Percentiles rank a stretch among this genome's conserved stretches.
Evolutionary conservation across 805 yeast genomes (phyloP).

Genomic region (Clavispora fructus): DNA sequence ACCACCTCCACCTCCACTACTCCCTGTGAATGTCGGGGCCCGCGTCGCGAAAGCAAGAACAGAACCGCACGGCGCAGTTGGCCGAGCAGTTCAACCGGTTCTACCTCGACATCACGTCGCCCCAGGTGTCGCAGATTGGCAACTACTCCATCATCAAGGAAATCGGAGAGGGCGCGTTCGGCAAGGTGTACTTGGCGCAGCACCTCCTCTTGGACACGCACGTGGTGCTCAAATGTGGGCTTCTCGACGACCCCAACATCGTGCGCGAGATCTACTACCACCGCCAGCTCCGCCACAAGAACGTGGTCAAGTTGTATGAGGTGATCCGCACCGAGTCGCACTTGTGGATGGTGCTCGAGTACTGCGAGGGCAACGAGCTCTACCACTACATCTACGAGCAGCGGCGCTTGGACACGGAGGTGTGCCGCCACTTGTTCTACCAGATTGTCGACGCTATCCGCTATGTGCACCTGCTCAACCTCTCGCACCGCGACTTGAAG

Average conservation of each 20-base stretch:
- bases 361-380: conserved; percentile 79
- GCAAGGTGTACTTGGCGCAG: conserved; percentile 80
- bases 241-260: conserved; percentile 72
- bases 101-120: conserved; percentile 38
- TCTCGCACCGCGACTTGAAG: conserved; percentile 81
- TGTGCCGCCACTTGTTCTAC: conserved; percentile 50
- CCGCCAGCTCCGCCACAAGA: conserved; percentile 74
- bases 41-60: conserved; percentile 20
- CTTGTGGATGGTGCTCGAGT: conserved; percentile 87
- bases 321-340: conserved; percentile 72
- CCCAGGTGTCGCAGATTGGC: conserved; percentile 65
- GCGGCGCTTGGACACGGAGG: conserved; percentile 46
- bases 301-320: conserved; percentile 81
- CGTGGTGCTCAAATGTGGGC: conserved; percentile 80
- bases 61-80: conserved; percentile 44
- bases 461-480: conserved; percentile 71
- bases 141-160: conserved; percentile 68
- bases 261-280: conserved; percentile 90
- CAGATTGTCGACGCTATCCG: conserved; percentile 63
- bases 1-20: not conserved
- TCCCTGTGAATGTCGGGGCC: not conserved
- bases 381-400: conserved; percentile 57
- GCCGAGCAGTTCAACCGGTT: conserved; percentile 63
- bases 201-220: conserved; percentile 69
- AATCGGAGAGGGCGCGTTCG: conserved; percentile 91